Conservation (phyloP, 2,329 filamentous ascomycete genomes). For the Spiromastix sp. region DNA sequence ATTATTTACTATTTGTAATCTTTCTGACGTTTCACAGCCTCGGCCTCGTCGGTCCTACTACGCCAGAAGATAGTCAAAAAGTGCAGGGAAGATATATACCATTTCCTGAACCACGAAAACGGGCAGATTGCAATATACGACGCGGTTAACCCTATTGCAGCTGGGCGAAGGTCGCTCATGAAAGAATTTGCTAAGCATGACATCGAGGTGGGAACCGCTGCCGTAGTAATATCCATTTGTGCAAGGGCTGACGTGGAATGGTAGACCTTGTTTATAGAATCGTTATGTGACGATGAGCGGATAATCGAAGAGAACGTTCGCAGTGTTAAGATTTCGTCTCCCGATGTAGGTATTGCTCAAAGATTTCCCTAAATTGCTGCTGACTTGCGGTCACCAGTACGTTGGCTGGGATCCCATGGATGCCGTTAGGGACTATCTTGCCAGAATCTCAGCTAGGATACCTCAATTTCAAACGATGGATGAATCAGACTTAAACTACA, state of each 20-base stretch:
- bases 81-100: constrained; percentile 92
- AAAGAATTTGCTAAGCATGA: constrained; percentile 98
- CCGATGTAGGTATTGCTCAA: constrained; percentile 57
- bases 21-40: constrained; percentile 38
- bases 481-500: constrained; percentile 87
- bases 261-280: constrained; percentile 95
- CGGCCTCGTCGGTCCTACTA: constrained; percentile 80
- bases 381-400: constrained; percentile 46
- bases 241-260: not conserved
- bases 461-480: constrained; percentile 96
- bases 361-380: constrained; percentile 3
- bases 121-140: constrained; percentile 98
- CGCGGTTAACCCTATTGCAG: constrained; percentile 84
- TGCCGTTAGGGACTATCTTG: constrained; percentile 82
- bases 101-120: constrained; percentile 92
- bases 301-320: constrained; percentile 96
- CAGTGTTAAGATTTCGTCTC: constrained; percentile 94
- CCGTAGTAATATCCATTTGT: not conserved
- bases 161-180: constrained; percentile 70
- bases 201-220: constrained; percentile 54
- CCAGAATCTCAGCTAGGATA: constrained; percentile 82
- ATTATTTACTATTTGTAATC: not conserved
- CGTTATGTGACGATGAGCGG: constrained; percentile 81
- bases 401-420: constrained; percentile 84
- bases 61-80: constrained; percentile 97